Evolutionary conservation across 345 rosid genomes (phyloP).

Genomic region (Brassica napus): DNA sequence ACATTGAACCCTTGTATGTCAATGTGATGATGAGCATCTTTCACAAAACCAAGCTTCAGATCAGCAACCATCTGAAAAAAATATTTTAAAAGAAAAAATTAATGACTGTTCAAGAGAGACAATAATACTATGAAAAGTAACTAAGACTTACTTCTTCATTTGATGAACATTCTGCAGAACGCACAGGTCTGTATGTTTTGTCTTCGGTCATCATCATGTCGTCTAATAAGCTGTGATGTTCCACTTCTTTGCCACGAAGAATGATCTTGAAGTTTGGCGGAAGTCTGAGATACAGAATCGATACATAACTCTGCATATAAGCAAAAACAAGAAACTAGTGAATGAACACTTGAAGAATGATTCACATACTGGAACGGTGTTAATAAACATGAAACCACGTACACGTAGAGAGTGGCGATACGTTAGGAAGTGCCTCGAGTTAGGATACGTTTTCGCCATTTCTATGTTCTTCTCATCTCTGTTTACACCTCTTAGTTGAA

Average conservation of each 20-base stretch:
- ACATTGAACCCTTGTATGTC: conserved; percentile 85
- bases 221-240: conserved; percentile 57
- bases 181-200: conserved; percentile 52
- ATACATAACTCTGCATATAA: conserved; percentile 60
- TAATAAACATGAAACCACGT: conserved; percentile 19
- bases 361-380: background rate
- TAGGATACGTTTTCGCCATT: conserved; percentile 59
- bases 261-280: conserved; percentile 59
- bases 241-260: conserved; percentile 56
- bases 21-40: conserved; percentile 70
- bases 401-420: conserved; percentile 75
- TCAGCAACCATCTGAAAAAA: conserved; percentile 51
- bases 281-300: conserved; percentile 72
- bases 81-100: background rate
- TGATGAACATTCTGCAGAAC: conserved; percentile 33
- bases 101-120: background rate
- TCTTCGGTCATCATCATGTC: conserved; percentile 60
- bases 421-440: conserved; percentile 62
- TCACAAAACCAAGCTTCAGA: conserved; percentile 70
- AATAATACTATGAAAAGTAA: background rate
- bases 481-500: conserved; percentile 72
- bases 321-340: background rate
- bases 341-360: background rate
- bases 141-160: conserved; percentile 40
- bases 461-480: conserved; percentile 62